Evolutionary conservation across 163 green algal species (phyloP).

Genomic region (Scenedesmus sp.): DNA sequence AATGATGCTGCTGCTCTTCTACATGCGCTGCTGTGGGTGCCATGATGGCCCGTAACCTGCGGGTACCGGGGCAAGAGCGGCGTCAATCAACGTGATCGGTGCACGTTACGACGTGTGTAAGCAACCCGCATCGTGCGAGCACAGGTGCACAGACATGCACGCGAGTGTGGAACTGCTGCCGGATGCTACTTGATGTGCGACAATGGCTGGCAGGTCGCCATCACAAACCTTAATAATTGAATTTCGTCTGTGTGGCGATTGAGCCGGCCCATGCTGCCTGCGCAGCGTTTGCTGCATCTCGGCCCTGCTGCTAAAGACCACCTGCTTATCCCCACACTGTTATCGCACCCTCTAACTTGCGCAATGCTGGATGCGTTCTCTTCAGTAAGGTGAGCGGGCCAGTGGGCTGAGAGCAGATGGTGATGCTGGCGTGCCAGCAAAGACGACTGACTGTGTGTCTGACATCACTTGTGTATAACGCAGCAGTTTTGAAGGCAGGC

Average conservation of each 20-base stretch:
- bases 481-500: not conserved
- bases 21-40: not conserved
- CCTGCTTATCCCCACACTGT: not conserved
- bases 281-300: not conserved
- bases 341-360: not conserved
- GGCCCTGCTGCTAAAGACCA: not conserved
- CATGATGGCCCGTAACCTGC: constrained; percentile 7
- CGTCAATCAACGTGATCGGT: not conserved
- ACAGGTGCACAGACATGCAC: not conserved
- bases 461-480: not conserved
- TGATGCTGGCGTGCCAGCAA: constrained; percentile 9
- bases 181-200: not conserved
- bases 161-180: not conserved
- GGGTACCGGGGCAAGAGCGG: not conserved
- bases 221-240: not conserved
- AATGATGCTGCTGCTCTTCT: not conserved
- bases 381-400: not conserved
- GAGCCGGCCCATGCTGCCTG: not conserved
- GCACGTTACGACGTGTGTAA: not conserved
- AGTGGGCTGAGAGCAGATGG: not conserved
- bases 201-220: not conserved
- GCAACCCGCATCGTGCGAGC: not conserved
- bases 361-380: not conserved
- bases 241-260: not conserved
- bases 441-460: constrained; percentile 20